A percentile compares a stretch with the other conserved stretches of the same genome.
Evolutionary conservation across 148 eudicot species (phyloP).

Genomic region (Vaccinium darrowii): DNA sequence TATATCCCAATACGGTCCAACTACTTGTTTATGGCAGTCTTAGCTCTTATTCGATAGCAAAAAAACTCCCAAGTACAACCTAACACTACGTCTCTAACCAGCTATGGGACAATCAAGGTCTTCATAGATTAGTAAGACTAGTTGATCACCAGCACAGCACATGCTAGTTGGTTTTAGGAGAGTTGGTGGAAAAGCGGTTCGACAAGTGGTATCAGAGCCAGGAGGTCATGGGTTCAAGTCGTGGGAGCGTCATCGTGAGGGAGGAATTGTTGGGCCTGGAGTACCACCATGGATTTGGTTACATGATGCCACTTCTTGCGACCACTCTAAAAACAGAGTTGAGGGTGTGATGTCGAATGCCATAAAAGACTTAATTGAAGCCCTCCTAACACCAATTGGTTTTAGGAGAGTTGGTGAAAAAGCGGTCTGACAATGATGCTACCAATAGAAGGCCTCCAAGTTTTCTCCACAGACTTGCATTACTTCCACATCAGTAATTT

Average conservation of each 20-base stretch:
- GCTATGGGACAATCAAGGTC: background rate
- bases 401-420: too few species aligned
- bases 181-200: too few species aligned
- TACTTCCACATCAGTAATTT: background rate
- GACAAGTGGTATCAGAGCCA: too few species aligned
- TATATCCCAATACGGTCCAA: background rate
- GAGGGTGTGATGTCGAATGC: too few species aligned
- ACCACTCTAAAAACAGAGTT: too few species aligned
- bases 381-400: too few species aligned
- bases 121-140: background rate
- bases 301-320: too few species aligned
- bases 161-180: background rate
- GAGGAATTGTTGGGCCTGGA: too few species aligned
- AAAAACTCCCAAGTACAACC: background rate
- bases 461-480: background rate
- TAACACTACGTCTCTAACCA: background rate
- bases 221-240: too few species aligned
- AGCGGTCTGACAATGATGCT: background rate
- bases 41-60: background rate
- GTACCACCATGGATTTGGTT: too few species aligned
- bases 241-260: too few species aligned
- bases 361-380: too few species aligned
- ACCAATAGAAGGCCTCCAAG: background rate
- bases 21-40: constrained; percentile 1
- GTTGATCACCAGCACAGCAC: background rate